Evolutionary conservation across 768 basidiomycete genomes (phyloP), one percentile per base, ranked within the genome.

Genomic region (Tricholoma sp.): DNA sequence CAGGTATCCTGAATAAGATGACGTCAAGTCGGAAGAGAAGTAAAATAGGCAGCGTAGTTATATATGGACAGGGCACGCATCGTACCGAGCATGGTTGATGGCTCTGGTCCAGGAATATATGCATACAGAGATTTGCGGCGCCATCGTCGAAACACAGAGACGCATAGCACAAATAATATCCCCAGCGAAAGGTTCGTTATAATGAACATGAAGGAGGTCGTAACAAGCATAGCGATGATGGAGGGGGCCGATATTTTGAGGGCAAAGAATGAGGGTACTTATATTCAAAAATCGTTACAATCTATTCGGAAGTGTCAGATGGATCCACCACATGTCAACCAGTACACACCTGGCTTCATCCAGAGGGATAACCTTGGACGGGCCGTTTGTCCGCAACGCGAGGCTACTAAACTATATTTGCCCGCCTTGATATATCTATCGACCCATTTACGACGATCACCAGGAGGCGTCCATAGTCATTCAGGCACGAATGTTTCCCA

Each of bases 11-110:
- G n/a, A 5, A 27, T 14, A 24, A 27, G 27, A 7, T 8, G 24
- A 27, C 24, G 24, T 27, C 24, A 27, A 27, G 24, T 27, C 24
- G 3, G 24, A 16, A 47, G 43, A 5, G 22, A 22, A 32, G 29
- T 5, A 22, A 29, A 19, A 52, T n/a, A 10, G 9, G 50, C 6
- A 43, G 35, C 37, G 14, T 5, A 19, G 5, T 31, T 11, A 19
- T 12, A 14, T 14, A 39, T 22, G 19, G 35, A 49, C 14, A 34
- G 14, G 11, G 11, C 29, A 6, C 3, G 14, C 11, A 12, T 31
- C 50, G 34, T 49, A 62, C 63, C 63, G 27, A 62, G 50, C 18
- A 43, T 50, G 9, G 63, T 58, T 8, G 63, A 64, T 27, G 61
- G 41, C 39, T 54, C 50, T 5, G 63, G 63, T 5, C 63, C 63